Percentiles rank a stretch among this genome's conserved stretches.
Evolutionary conservation across 345 rosid genomes (phyloP).

Genomic region (Limnanthes douglasii): DNA sequence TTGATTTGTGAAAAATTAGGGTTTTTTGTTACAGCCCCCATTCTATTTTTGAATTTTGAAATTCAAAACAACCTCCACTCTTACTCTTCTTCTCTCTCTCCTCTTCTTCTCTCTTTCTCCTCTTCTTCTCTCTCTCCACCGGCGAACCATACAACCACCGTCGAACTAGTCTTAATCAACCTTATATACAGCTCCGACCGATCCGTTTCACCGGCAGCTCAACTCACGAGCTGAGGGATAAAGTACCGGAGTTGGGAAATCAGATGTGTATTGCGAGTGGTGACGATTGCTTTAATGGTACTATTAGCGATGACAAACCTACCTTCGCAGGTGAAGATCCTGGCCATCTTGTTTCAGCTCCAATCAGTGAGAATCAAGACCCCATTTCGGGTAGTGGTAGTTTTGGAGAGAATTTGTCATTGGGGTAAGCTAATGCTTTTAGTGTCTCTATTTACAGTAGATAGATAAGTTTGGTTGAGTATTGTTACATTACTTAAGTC

Average conservation of each 20-base stretch:
- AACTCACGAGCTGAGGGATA: too few species aligned
- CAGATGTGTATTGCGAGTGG: slow-evolving; percentile 8
- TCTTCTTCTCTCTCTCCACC: too few species aligned
- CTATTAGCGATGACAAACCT: slow-evolving; percentile 10
- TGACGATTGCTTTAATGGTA: slow-evolving; percentile 18
- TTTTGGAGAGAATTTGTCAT: background rate
- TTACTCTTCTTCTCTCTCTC: too few species aligned
- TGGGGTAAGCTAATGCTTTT: slow-evolving; percentile 4
- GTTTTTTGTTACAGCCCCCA: too few species aligned
- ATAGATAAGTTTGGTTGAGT: too few species aligned
- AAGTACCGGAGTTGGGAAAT: slow-evolving; percentile 17
- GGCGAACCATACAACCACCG: too few species aligned
- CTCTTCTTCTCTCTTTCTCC: too few species aligned
- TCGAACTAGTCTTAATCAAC: too few species aligned
- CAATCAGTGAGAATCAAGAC: background rate
- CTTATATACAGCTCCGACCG: slow-evolving; percentile 60
- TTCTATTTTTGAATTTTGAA: too few species aligned
- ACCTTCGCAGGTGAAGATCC: slow-evolving; percentile 9
- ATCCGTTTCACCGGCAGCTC: slow-evolving; percentile 27
- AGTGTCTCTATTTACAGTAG: background rate
- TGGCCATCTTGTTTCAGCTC: background rate
- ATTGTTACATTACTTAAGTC: too few species aligned
- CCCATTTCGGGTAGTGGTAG: background rate
- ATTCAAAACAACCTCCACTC: too few species aligned
- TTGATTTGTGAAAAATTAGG: too few species aligned